A percentile compares a stretch with the other conserved stretches of the same genome.
Evolutionary conservation across 2,329 filamentous ascomycete species (phyloP).

Genomic region (Xylaria sp.): DNA sequence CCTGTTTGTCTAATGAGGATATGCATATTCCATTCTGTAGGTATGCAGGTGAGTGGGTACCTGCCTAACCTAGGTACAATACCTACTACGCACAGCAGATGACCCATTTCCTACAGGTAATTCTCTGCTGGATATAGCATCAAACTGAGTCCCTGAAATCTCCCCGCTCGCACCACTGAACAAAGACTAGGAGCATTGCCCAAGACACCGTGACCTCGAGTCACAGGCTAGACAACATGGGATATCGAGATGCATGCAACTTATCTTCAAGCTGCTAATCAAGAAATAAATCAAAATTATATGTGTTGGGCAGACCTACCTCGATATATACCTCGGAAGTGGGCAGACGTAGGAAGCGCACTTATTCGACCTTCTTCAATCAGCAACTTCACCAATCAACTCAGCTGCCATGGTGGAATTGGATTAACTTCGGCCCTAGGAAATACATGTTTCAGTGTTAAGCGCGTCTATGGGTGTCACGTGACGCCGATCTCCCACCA

Average conservation of each 20-base stretch:
- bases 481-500: background rate
- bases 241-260: background rate
- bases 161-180: conserved; percentile 10
- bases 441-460: background rate
- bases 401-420: too few species aligned
- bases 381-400: too few species aligned
- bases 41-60: background rate
- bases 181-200: background rate
- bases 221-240: background rate
- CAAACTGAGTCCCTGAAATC: conserved; percentile 18
- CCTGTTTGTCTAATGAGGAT: too few species aligned
- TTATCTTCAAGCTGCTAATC: background rate
- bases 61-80: background rate
- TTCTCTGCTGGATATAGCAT: background rate
- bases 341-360: background rate
- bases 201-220: background rate
- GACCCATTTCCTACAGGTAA: too few species aligned
- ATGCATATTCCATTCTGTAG: background rate
- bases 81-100: background rate
- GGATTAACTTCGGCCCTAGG: background rate
- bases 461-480: conserved; percentile 16
- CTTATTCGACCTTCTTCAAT: too few species aligned
- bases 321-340: background rate
- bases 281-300: too few species aligned
- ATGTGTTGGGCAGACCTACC: too few species aligned